Conservation (phyloP, 1,284 basidiomycete species). For the Trametes polyzona region DNA sequence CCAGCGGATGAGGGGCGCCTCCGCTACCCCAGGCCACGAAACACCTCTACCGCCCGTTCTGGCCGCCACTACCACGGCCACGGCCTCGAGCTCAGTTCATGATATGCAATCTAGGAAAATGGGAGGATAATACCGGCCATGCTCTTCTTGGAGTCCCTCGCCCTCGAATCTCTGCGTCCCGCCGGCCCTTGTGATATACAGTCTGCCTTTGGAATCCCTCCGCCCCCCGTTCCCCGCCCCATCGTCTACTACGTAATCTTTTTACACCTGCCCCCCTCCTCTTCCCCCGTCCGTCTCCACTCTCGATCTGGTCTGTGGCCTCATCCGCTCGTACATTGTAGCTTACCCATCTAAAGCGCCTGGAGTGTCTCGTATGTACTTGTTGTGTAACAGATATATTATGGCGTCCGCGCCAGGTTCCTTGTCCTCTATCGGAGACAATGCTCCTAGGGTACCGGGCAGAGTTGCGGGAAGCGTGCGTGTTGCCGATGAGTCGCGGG, state of each 20-base stretch:
- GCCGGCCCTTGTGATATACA: not conserved
- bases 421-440: too few relatives aligned
- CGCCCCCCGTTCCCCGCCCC: not conserved
- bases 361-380: not conserved
- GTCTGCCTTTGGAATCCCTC: not conserved
- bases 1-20: constrained; percentile 20
- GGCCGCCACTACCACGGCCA: too few relatives aligned
- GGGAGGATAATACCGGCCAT: not conserved
- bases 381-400: constrained; percentile 8
- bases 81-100: not conserved
- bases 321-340: not conserved
- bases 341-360: constrained; percentile 4
- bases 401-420: not conserved
- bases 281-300: not conserved
- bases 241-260: not conserved
- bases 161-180: not conserved
- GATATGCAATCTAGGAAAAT: not conserved
- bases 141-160: not conserved
- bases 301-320: not conserved
- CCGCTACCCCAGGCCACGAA: too few relatives aligned
- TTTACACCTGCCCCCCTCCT: too few relatives aligned
- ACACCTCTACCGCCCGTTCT: too few relatives aligned
- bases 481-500: too few relatives aligned
- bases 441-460: too few relatives aligned
- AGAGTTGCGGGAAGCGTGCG: too few relatives aligned